A percentile compares a stretch with the other conserved stretches of the same genome.
Conservation (phyloP, 2,329 filamentous ascomycete genomes). For the Ambrosiella beaveri region DNA sequence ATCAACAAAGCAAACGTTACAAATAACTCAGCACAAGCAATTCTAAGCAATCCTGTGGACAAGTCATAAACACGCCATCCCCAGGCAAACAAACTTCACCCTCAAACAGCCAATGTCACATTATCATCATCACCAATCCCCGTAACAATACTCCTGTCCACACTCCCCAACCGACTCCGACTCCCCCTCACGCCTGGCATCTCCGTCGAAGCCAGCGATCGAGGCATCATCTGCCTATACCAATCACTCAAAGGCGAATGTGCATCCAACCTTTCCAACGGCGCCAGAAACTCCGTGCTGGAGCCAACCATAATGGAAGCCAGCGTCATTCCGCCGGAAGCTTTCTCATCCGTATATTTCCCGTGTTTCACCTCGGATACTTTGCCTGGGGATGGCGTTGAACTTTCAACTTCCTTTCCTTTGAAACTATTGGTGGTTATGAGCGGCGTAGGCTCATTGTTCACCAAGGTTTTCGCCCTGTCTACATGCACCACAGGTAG, state of each 20-base stretch:
- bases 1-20: neutral
- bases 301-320: too few species aligned
- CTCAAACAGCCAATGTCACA: neutral
- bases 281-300: too few species aligned
- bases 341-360: too few species aligned
- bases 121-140: neutral
- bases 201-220: too few species aligned
- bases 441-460: neutral
- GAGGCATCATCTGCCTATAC: too few species aligned
- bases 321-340: too few species aligned
- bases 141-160: neutral
- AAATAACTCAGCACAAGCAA: neutral
- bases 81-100: neutral
- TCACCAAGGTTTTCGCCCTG: neutral
- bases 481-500: slow-evolving; percentile 2
- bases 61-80: neutral
- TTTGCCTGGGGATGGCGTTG: too few species aligned
- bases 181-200: too few species aligned
- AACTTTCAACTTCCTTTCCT: neutral
- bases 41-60: neutral
- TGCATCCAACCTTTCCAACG: too few species aligned
- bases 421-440: neutral
- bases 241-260: too few species aligned
- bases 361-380: too few species aligned
- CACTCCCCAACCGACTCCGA: neutral